Conservation (phyloP, 257 asterid species). For the Solanum piurae region DNA sequence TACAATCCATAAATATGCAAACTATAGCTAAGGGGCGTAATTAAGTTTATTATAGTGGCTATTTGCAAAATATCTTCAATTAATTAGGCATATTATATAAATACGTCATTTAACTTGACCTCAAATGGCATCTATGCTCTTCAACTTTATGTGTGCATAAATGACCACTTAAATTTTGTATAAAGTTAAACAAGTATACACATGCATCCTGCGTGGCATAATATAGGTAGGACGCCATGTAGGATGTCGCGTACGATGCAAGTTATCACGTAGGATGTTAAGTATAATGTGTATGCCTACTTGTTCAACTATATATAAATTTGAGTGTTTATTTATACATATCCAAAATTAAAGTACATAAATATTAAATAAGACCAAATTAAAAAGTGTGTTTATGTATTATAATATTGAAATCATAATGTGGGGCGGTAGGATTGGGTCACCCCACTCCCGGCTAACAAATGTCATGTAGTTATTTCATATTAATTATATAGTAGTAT, state of each 20-base stretch:
- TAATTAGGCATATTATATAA: background rate
- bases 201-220: rapidly evolving
- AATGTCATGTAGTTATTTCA: background rate
- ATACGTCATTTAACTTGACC: background rate
- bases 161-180: background rate
- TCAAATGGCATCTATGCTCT: background rate
- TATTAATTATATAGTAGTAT: background rate
- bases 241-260: too few relatives aligned
- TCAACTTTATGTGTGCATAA: background rate
- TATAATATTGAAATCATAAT: background rate
- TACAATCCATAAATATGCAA: too few relatives aligned
- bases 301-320: too few relatives aligned
- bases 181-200: too few relatives aligned
- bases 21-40: background rate
- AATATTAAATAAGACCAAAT: background rate
- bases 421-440: background rate
- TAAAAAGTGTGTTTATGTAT: too few relatives aligned
- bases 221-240: background rate
- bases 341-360: too few relatives aligned
- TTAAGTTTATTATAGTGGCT: background rate
- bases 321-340: too few relatives aligned
- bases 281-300: too few relatives aligned
- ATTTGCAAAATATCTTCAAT: background rate
- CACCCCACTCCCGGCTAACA: background rate
- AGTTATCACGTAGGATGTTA: background rate